phyloP scores from a whole-genome alignment of 768 basidiomycete genomes.

The Favolaschia claudopus region DNA sequence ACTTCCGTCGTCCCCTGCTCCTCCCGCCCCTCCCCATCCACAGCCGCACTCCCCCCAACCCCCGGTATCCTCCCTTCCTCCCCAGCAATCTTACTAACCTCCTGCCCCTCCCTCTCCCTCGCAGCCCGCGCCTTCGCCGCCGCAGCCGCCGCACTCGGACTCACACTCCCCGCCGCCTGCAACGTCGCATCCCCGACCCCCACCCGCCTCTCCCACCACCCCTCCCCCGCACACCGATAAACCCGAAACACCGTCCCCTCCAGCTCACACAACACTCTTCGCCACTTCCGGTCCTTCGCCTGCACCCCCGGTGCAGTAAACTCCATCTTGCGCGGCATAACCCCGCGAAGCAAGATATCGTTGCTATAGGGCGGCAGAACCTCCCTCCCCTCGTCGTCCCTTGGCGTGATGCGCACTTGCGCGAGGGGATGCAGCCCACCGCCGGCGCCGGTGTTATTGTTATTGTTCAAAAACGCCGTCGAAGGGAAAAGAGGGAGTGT shows the following conservation, averaged over 20 bases:
- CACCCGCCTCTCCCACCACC: constrained; percentile 82
- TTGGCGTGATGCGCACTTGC: constrained; percentile 46
- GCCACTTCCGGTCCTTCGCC: constrained; percentile 92
- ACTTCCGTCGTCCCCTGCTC: constrained; percentile 32
- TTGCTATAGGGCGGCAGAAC: constrained; percentile 84
- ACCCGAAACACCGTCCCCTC: constrained; percentile 92
- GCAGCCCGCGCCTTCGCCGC: constrained; percentile 29
- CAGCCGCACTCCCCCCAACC: not conserved
- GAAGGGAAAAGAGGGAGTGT: constrained; percentile 50
- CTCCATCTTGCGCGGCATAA: constrained; percentile 93
- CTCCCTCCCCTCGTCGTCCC: constrained; percentile 89
- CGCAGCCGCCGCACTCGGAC: constrained; percentile 32
- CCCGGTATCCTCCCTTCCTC: constrained; percentile 30
- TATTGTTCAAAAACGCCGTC: constrained; percentile 3
- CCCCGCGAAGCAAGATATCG: constrained; percentile 77
- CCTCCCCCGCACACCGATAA: constrained; percentile 60
- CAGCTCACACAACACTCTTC: constrained; percentile 84
- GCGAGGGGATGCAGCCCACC: constrained; percentile 28
- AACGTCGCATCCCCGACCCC: constrained; percentile 70
- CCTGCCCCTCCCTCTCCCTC: constrained; percentile 26
- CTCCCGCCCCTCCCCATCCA: constrained; percentile 14
- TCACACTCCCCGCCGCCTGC: constrained; percentile 28
- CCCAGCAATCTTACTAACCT: constrained; percentile 35
- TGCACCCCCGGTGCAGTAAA: constrained; percentile 86
- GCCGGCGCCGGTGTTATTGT: constrained; percentile 18